Conservation (phyloP, 768 basidiomycete species). For the Mycena latifolia region DNA sequence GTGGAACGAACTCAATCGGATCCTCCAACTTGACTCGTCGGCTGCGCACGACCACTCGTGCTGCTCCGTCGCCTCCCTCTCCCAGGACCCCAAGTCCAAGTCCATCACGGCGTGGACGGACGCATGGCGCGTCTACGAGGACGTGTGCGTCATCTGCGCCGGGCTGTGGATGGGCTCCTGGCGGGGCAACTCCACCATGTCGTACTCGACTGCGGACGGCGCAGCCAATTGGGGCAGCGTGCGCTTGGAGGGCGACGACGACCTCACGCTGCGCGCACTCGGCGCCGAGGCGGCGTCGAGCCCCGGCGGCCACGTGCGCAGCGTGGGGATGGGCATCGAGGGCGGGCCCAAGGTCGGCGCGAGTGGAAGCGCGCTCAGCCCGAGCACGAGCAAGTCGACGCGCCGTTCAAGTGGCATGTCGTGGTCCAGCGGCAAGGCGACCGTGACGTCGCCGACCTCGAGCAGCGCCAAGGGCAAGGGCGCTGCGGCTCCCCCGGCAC, state of each 20-base stretch:
- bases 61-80: conserved; percentile 55
- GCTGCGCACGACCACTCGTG: conserved; percentile 44
- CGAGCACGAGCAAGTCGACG: conserved; percentile 51
- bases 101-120: conserved; percentile 73
- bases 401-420: conserved; percentile 65
- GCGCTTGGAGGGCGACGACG: conserved; percentile 76
- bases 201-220: conserved; percentile 63
- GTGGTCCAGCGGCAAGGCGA: conserved; percentile 57
- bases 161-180: conserved; percentile 84
- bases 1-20: conserved; percentile 86
- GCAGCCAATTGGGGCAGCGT: conserved; percentile 69
- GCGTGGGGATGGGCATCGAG: conserved; percentile 79
- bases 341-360: conserved; percentile 59
- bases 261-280: conserved; percentile 53
- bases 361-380: conserved; percentile 34
- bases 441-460: conserved; percentile 35
- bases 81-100: conserved; percentile 43
- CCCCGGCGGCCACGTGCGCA: conserved; percentile 59
- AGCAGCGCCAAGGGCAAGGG: conserved; percentile 40
- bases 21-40: conserved; percentile 68
- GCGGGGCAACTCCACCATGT: conserved; percentile 61
- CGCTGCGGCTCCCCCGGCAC: conserved; percentile 41
- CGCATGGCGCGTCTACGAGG: conserved; percentile 87
- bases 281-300: conserved; percentile 11
- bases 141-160: conserved; percentile 85